Evolutionary conservation across 2,329 filamentous ascomycete genomes (phyloP).

Genomic region (Trichoderma polysporum): DNA sequence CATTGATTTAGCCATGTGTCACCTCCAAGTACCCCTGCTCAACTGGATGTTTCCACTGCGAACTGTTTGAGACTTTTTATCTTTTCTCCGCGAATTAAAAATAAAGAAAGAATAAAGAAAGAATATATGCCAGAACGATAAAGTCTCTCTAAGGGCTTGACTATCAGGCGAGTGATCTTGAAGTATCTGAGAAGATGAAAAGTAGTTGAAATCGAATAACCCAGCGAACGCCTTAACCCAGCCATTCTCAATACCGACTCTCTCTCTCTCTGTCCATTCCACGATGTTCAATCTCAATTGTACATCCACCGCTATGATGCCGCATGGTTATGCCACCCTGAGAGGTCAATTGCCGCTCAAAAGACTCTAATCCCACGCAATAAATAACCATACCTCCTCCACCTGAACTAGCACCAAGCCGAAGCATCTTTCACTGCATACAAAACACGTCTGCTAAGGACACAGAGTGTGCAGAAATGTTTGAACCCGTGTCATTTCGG

Average conservation of each 20-base stretch:
- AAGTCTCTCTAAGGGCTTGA: neutral
- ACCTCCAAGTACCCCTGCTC: neutral
- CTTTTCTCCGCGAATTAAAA: too few species aligned
- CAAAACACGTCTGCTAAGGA: slow-evolving; percentile 49
- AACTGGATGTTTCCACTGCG: neutral
- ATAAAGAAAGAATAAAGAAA: neutral
- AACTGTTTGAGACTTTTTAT: too few species aligned
- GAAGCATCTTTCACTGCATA: slow-evolving; percentile 40
- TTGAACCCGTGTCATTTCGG: slow-evolving; percentile 50
- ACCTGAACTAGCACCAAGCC: neutral
- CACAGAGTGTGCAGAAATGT: slow-evolving; percentile 46
- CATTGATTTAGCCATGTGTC: neutral
- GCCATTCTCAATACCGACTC: neutral
- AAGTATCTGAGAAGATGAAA: neutral
- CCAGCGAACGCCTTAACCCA: neutral
- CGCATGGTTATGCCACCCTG: too few species aligned
- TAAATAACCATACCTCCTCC: too few species aligned
- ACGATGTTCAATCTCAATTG: too few species aligned
- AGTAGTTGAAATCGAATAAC: neutral
- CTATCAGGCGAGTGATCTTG: neutral
- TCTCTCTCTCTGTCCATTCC: too few species aligned
- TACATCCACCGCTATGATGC: too few species aligned
- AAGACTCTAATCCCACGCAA: too few species aligned
- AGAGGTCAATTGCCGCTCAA: too few species aligned
- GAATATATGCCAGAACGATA: neutral